Base-by-base conservation (phyloP, 2,329 filamentous ascomycete species). In the Talaromyces sp. region DNA sequence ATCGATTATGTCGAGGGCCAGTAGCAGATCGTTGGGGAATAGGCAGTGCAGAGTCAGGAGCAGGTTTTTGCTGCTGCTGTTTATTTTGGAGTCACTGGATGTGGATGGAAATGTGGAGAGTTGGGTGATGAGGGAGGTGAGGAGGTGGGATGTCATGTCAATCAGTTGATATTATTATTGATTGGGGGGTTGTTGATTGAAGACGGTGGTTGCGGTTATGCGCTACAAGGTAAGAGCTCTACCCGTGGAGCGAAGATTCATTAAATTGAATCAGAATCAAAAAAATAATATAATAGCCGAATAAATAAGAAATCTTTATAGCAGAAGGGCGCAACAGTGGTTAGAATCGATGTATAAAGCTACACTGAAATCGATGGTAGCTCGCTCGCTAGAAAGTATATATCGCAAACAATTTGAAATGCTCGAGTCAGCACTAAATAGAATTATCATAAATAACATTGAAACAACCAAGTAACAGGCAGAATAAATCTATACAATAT, bases 1-100 rank as follows among this genome's bases (percentile, higher is more conserved):
- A 73, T 99, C 95, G 0, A 99, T 82, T 0, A 98, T 82, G 73
- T 98, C 93, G 2, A 99, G 82, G 0, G 93, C 92, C 2, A 92
- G 90, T 0, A 97, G 86, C 1, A 97, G 78, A 59, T 92, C 84
- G 65, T 86, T 85, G 0, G 92, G 92, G 70, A 96, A 96, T 15
- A 97, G 78, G 36, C 92, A 89, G 76, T 97, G 93, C 0, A 96
- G 83, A 0, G 91, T 92, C 1, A 92, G 79, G n/a, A 96, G 79
- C 17, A 89, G 55, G 84, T 81, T 66, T 82, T 84, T 55, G 73
- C 44, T 25, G 44, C 19, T 19, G 73, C 44, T 25, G 44, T 4
- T 19, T 74, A 19, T 60, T 52, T 55, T 22, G 33, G 2, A 17
- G 33, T 22, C 47, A 32, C 7, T 55, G 56, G n/a, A 25, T 28